Evolutionary conservation across 2,329 filamentous ascomycete genomes (phyloP).

Genomic region (Colletotrichum destructivum): DNA sequence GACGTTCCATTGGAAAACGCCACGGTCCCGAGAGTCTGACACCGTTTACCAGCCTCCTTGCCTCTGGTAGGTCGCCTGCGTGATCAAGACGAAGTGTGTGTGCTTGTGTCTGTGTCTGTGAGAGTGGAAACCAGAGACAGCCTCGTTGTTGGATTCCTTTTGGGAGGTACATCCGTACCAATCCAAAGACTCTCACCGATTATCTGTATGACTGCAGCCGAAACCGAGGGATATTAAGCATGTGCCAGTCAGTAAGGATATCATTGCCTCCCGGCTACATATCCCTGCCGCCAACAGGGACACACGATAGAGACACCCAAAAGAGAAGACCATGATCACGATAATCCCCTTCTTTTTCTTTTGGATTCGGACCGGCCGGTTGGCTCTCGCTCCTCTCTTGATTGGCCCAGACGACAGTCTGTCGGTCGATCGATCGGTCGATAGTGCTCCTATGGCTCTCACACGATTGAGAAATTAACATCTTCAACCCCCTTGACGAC

Average conservation of each 20-base stretch:
- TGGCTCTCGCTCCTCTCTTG: neutral
- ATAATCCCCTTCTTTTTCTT: slow-evolving; percentile 23
- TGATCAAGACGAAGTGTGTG: slow-evolving; percentile 8
- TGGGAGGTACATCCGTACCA: slow-evolving; percentile 6
- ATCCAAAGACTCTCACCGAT: slow-evolving; percentile 25
- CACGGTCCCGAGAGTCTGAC: slow-evolving; percentile 39
- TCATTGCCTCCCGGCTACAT: slow-evolving; percentile 8
- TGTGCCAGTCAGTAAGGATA: slow-evolving; percentile 4
- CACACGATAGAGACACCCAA: slow-evolving; percentile 15
- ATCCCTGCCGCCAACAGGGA: slow-evolving; percentile 11
- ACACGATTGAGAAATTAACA: slow-evolving; percentile 32
- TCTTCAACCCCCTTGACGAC: slow-evolving; percentile 28
- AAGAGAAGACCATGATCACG: slow-evolving; percentile 16
- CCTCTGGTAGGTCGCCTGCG: slow-evolving; percentile 14
- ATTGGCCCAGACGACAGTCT: slow-evolving; percentile 22
- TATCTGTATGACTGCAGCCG: slow-evolving; percentile 11
- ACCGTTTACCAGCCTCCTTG: slow-evolving; percentile 16
- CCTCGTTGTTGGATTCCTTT: slow-evolving; percentile 14
- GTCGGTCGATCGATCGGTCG: slow-evolving; percentile 18
- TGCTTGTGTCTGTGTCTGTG: neutral
- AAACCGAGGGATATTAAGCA: slow-evolving; percentile 1
- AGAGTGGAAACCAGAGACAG: neutral
- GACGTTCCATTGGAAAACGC: slow-evolving; percentile 34
- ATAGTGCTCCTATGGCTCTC: slow-evolving; percentile 9
- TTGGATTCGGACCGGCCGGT: slow-evolving; percentile 2